Conservation (phyloP, 129 eudicot genomes). For the Deinandra increscens region DNA sequence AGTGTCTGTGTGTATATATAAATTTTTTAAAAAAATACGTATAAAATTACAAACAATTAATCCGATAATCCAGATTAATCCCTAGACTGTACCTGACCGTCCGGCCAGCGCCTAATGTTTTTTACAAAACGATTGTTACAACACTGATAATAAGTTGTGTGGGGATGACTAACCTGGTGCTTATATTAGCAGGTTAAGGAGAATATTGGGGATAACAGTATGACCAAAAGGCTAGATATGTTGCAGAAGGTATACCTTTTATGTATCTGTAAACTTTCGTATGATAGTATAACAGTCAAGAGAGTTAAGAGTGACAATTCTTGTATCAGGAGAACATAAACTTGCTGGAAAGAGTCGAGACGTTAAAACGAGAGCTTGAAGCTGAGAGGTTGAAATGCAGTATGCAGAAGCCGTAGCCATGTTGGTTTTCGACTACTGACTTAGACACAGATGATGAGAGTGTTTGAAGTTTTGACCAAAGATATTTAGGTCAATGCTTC, state of each 20-base stretch:
- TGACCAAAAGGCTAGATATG: slow-evolving; percentile 51
- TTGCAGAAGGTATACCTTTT: slow-evolving; percentile 54
- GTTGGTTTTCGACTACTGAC: not conserved
- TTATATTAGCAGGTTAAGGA: slow-evolving; percentile 45
- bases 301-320: not conserved
- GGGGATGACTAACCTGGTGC: not conserved
- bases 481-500: not conserved
- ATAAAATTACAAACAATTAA: too few relatives aligned
- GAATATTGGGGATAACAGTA: slow-evolving; percentile 33
- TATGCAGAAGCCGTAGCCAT: slow-evolving; percentile 37
- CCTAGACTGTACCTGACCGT: too few relatives aligned
- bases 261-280: not conserved
- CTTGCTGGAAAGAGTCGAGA: slow-evolving; percentile 72
- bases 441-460: slow-evolving; percentile 5
- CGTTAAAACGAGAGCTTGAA: slow-evolving; percentile 83
- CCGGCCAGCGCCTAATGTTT: too few relatives aligned
- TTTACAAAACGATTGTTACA: too few relatives aligned
- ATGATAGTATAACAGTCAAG: not conserved
- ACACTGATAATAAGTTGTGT: not conserved
- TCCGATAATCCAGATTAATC: too few relatives aligned
- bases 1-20: too few relatives aligned
- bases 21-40: too few relatives aligned
- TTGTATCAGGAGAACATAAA: slow-evolving; percentile 68
- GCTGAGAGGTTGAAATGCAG: slow-evolving; percentile 73
- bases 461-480: not conserved